A percentile compares a stretch with the other conserved stretches of the same genome.
These are phyloP conservation scores for Solanum piurae DNA, from an alignment of 257 asterid genomes.

Conservation along the genomic window DNA sequence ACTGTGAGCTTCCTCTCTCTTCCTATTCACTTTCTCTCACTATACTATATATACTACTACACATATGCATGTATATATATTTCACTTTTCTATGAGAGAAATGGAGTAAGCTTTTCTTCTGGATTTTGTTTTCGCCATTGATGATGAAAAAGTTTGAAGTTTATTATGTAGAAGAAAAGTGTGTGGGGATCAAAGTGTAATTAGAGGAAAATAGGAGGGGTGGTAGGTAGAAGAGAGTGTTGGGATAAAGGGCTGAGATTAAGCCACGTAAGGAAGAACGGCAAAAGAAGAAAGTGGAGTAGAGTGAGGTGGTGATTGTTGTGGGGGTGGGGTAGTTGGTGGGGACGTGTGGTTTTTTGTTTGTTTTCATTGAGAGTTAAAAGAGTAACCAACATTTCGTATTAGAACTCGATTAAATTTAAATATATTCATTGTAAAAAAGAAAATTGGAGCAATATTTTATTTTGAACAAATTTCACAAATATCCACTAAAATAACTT, in stretches of 20 bases:
- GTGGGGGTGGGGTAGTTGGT: constrained; percentile 14
- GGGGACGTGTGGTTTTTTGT: constrained; percentile 21
- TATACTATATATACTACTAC: background rate
- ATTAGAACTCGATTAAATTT: background rate
- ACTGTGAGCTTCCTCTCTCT: constrained; percentile 5
- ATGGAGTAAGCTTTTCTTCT: background rate
- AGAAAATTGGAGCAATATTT: fast-evolving
- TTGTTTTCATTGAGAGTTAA: background rate
- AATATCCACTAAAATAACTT: too few relatives aligned
- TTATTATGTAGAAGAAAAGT: background rate
- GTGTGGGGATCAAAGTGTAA: constrained; percentile 20
- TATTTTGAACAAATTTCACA: too few relatives aligned
- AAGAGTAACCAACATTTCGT: too few relatives aligned
- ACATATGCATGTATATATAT: background rate
- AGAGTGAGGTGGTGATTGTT: constrained; percentile 8
- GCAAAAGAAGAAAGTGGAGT: constrained; percentile 2
- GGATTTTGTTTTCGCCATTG: constrained; percentile 25
- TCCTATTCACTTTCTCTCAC: background rate
- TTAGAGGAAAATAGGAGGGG: constrained; percentile 16
- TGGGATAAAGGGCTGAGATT: constrained; percentile 7
- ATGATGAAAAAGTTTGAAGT: constrained; percentile 18
- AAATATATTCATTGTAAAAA: fast-evolving
- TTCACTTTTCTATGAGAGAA: background rate
- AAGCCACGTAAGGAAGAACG: constrained; percentile 25
- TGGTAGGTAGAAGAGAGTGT: background rate